A percentile compares a stretch with the other conserved stretches of the same genome.
Conservation (phyloP, 768 basidiomycete genomes). For the Thelephora aurantiotincta region DNA sequence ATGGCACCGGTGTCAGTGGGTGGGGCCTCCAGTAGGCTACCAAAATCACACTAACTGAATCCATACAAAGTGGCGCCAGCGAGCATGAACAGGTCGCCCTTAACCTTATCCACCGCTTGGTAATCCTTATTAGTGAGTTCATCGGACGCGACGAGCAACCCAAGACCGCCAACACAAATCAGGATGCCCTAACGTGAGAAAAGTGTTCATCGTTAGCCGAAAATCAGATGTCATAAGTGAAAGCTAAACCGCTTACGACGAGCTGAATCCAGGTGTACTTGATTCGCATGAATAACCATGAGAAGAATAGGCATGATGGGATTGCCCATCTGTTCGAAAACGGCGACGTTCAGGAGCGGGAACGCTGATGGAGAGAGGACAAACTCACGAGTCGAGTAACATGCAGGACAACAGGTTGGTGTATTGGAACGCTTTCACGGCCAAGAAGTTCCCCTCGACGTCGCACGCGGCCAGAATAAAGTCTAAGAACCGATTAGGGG, state of each 20-base stretch:
- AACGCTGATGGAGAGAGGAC: not conserved
- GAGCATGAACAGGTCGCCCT: constrained; percentile 82
- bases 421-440: constrained; percentile 77
- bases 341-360: not conserved
- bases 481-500: constrained; percentile 28
- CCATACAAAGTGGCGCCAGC: constrained; percentile 78
- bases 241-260: constrained; percentile 29
- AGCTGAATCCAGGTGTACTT: constrained; percentile 77
- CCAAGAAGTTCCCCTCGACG: constrained; percentile 82
- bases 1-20: not conserved
- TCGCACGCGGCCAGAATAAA: constrained; percentile 67
- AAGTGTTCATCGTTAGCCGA: not conserved
- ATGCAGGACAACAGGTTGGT: constrained; percentile 81
- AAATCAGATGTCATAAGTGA: not conserved
- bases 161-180: constrained; percentile 64
- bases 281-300: constrained; percentile 71
- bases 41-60: constrained; percentile 41
- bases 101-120: constrained; percentile 46
- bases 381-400: constrained; percentile 72
- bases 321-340: constrained; percentile 59
- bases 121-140: constrained; percentile 67
- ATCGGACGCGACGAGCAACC: constrained; percentile 69
- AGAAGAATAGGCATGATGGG: constrained; percentile 73
- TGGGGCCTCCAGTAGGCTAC: not conserved
- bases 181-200: constrained; percentile 39